Evolutionary conservation across 208 protist species (phyloP).

Genomic region (Spongospora subterranea): DNA sequence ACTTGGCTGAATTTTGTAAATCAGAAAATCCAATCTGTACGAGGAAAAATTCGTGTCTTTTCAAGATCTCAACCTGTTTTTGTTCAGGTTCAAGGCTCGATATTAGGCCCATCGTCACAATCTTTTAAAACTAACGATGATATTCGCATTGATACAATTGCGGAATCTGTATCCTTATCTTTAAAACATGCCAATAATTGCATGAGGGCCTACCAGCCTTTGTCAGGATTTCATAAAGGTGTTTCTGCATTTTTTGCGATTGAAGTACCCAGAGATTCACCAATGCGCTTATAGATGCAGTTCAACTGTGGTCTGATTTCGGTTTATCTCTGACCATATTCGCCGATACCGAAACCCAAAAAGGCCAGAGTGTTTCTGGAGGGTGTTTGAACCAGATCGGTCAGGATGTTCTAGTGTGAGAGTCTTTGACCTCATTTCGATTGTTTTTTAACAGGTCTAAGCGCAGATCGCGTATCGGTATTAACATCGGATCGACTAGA

Average conservation of each 20-base stretch:
- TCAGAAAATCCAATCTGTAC: constrained; percentile 32
- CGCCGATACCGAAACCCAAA: not conserved
- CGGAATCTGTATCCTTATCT: not conserved
- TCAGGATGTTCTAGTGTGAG: not conserved
- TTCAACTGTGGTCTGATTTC: not conserved
- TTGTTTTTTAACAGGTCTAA: not conserved
- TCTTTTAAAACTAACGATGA: not conserved
- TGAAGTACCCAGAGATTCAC: not conserved
- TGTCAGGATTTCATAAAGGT: not conserved
- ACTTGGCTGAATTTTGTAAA: not conserved
- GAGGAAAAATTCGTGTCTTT: not conserved
- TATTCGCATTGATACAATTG: not conserved
- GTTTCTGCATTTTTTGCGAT: not conserved
- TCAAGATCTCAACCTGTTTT: not conserved
- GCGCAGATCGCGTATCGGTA: not conserved
- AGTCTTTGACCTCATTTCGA: constrained; percentile 2
- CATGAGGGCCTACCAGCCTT: not conserved
- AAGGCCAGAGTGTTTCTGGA: not conserved
- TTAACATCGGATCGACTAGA: not conserved
- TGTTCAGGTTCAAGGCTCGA: constrained; percentile 19
- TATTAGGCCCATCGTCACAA: not conserved
- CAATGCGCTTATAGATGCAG: not conserved
- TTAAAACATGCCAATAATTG: not conserved
- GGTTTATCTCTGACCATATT: not conserved
- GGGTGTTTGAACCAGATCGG: not conserved